Evolutionary conservation across 257 asterid genomes (phyloP).

Genomic region (Salvia rosmarinus): DNA sequence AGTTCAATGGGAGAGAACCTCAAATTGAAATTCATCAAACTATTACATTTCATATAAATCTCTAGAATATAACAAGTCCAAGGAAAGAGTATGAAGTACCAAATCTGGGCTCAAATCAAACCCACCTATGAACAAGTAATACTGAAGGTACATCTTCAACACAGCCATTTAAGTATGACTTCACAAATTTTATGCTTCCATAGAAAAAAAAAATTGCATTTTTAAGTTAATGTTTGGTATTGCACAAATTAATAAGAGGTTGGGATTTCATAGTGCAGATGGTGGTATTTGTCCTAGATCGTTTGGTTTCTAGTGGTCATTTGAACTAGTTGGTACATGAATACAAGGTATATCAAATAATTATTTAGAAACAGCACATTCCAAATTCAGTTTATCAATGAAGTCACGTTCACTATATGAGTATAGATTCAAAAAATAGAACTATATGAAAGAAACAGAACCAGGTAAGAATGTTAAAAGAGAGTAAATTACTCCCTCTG

Average conservation of each 20-base stretch:
- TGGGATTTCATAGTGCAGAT: not conserved
- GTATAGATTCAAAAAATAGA: not conserved
- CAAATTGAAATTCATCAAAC: conserved; percentile 19
- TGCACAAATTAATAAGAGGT: too few species aligned
- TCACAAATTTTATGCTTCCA: conserved; percentile 1
- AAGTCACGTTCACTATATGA: conserved; percentile 5
- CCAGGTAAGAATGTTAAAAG: not conserved
- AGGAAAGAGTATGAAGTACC: conserved; percentile 14
- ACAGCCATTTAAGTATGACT: conserved; percentile 8
- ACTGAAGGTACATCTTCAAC: not conserved
- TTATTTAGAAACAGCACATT: not conserved
- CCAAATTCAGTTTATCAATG: conserved; percentile 7
- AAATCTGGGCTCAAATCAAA: not conserved
- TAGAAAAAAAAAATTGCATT: not conserved
- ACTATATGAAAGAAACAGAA: not conserved
- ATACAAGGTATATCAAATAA: not conserved
- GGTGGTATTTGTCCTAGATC: too few species aligned
- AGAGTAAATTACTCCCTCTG: too few species aligned
- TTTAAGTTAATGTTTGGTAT: not conserved
- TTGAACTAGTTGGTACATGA: too few species aligned
- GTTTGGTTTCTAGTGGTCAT: too few species aligned
- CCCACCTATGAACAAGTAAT: conserved; percentile 4
- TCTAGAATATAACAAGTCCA: conserved; percentile 21
- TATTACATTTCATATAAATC: conserved; percentile 12
- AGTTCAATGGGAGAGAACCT: conserved; percentile 30